Base-by-base conservation (phyloP, 805 yeast genomes). In the Diddensiella transvaalensis region DNA sequence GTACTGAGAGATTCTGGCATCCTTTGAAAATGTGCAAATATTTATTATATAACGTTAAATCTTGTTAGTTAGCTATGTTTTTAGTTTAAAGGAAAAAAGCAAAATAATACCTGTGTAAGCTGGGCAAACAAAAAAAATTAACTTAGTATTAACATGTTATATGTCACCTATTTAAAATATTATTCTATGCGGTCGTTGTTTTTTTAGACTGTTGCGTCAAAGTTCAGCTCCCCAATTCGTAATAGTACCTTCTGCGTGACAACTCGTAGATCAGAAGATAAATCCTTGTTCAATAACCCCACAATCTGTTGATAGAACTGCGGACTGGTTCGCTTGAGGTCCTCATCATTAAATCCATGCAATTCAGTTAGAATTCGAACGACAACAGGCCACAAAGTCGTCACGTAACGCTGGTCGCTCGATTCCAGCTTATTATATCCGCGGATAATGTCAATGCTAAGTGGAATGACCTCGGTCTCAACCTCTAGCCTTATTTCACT, bases 341-440 rank as follows among this genome's bases (percentile, higher is more conserved):
- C 65, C 10, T 49, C 50, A 32, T 54, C 86, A 57, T 85, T 86
- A 55, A 93, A 75, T 60, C 82, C 86, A 41, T 80, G 78, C 60
- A 83, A 84, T 2, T 96, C 96, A 63, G 85, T 89, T 54, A 84
- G 70, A 21, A 93, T 85, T 63, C 86, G 96, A 29, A 87, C 84
- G 35, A 91, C 88, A 17, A 93, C 97, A 0, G 98, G 97, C 59
- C 85, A 76, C 95, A 97, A 85, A 2, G 95, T 83, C 15, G 78
- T 74, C 39, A 91, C 80, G 64, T 87, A 87, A 60, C 95, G 78
- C 44, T 78, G 80, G 65, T 86, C 91, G 3, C 79, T 67, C 46
- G 71, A 72, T 53, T 85, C 96, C 56, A 90, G 74, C 1, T 76
- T 73, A 26, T 82, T 76, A 64, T 80, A 90, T 52, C 90, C 79